Percentiles rank a stretch among this genome's conserved stretches.
phyloP scores from a whole-genome alignment of 2,329 filamentous ascomycete species.

The Aspergillus proliferans region DNA sequence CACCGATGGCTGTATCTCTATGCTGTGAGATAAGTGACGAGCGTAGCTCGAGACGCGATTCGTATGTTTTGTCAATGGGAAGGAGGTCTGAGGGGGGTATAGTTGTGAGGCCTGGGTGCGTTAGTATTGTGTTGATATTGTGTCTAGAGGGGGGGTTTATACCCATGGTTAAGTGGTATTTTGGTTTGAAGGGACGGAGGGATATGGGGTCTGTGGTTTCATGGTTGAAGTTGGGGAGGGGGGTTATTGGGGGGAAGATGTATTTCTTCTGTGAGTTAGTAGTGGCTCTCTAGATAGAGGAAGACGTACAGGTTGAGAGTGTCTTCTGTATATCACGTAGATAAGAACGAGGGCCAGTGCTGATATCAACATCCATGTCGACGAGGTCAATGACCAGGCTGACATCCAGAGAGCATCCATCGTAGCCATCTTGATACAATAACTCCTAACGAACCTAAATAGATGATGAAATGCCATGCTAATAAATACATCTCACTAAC shows the following conservation, averaged over 20 bases:
- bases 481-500: too few species aligned
- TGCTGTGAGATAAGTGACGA: slow-evolving; percentile 42
- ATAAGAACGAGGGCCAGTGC: too few species aligned
- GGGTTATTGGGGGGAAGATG: slow-evolving; percentile 7
- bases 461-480: too few species aligned
- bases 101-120: slow-evolving; percentile 45
- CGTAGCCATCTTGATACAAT: too few species aligned
- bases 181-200: slow-evolving; percentile 54
- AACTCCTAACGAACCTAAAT: too few species aligned
- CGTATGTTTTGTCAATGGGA: slow-evolving; percentile 55
- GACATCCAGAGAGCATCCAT: too few species aligned
- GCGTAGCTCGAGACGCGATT: slow-evolving; percentile 46
- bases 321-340: too few species aligned
- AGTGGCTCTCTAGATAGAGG: neutral
- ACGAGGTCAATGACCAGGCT: too few species aligned
- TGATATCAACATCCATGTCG: too few species aligned
- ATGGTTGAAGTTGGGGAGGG: slow-evolving; percentile 48
- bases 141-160: slow-evolving; percentile 3
- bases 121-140: neutral
- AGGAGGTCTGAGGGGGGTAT: slow-evolving; percentile 50
- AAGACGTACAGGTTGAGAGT: too few species aligned
- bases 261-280: neutral
- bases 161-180: slow-evolving; percentile 61
- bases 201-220: slow-evolving; percentile 46
- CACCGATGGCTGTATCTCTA: slow-evolving; percentile 33